Percentiles rank a stretch among this genome's conserved stretches.
Conservation (phyloP, 1,284 basidiomycete genomes). For the Apiotrichum laibachii region DNA sequence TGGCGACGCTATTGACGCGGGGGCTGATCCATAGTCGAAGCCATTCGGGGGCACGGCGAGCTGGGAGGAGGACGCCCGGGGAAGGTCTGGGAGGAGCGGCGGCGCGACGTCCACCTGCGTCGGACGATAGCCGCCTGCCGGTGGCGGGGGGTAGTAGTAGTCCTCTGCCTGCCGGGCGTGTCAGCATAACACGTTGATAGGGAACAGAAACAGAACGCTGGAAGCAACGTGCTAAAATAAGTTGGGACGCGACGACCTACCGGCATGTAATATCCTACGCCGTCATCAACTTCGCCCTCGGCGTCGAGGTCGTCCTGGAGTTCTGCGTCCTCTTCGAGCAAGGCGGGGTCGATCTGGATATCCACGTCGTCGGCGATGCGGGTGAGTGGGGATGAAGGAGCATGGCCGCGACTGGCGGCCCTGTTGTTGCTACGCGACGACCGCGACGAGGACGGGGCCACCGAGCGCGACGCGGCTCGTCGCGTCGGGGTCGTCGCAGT, state of each 20-base stretch:
- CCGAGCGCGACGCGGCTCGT: slow-evolving; percentile 19
- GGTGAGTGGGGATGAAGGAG: slow-evolving; percentile 8
- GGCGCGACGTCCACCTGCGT: neutral
- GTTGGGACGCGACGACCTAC: slow-evolving; percentile 10
- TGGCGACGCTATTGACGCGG: slow-evolving; percentile 10
- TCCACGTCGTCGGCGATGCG: slow-evolving; percentile 7
- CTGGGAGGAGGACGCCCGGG: slow-evolving; percentile 9
- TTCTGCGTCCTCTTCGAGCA: slow-evolving; percentile 11
- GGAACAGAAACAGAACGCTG: neutral
- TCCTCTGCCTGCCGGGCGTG: slow-evolving; percentile 11
- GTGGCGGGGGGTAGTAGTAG: slow-evolving; percentile 17
- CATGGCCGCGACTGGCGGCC: slow-evolving; percentile 1
- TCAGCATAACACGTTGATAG: slow-evolving; percentile 5
- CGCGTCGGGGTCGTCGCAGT: slow-evolving; percentile 24
- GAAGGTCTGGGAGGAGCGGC: slow-evolving; percentile 1
- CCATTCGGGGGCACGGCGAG: slow-evolving; percentile 16
- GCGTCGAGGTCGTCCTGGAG: slow-evolving; percentile 23
- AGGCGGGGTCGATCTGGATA: slow-evolving; percentile 18
- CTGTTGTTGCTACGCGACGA: slow-evolving; percentile 15
- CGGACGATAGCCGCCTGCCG: neutral
- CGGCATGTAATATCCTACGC: slow-evolving; percentile 23
- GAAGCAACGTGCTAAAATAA: neutral
- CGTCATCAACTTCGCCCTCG: slow-evolving; percentile 24
- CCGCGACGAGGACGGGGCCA: slow-evolving; percentile 18
- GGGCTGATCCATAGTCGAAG: slow-evolving; percentile 7